phyloP scores from a whole-genome alignment of 768 basidiomycete genomes.

The Serendipita sp. region DNA sequence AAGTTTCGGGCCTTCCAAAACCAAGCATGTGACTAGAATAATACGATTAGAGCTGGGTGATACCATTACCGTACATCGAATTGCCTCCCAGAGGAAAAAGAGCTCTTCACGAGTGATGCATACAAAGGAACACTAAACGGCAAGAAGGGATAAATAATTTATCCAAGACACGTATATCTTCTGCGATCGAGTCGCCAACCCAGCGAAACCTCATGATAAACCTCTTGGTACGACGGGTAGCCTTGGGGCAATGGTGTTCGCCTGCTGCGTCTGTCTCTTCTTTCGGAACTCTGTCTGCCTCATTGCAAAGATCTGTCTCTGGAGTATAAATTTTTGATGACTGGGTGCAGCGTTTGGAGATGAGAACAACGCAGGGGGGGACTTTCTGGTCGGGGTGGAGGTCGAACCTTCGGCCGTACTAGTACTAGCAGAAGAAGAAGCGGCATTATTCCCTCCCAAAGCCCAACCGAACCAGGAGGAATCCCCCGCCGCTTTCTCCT shows the following conservation, averaged over 20 bases:
- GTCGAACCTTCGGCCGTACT: slow-evolving; percentile 20
- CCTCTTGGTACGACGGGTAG: slow-evolving; percentile 45
- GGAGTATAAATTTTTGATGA: slow-evolving; percentile 67
- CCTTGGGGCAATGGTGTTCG: slow-evolving; percentile 52
- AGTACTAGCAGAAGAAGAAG: slow-evolving; percentile 21
- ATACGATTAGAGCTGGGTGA: too few relatives aligned
- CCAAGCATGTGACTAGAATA: too few relatives aligned
- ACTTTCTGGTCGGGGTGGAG: slow-evolving; percentile 11
- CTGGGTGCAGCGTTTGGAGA: slow-evolving; percentile 10
- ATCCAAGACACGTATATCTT: too few relatives aligned
- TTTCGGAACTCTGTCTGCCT: slow-evolving; percentile 60
- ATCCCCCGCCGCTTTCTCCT: slow-evolving; percentile 14
- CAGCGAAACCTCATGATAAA: not conserved
- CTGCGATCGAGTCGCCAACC: not conserved
- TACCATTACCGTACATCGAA: too few relatives aligned
- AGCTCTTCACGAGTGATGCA: too few relatives aligned
- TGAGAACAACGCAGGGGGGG: slow-evolving; percentile 10
- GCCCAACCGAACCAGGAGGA: slow-evolving; percentile 17
- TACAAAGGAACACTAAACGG: too few relatives aligned
- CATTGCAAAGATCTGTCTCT: slow-evolving; percentile 70
- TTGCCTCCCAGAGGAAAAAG: too few relatives aligned
- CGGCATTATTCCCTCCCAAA: slow-evolving; percentile 19
- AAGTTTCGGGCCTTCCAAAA: too few relatives aligned
- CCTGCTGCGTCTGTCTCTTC: slow-evolving; percentile 47
- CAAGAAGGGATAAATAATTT: too few relatives aligned